phyloP scores from a whole-genome alignment of 805 yeast genomes.

The Maudiozyma saulgeensis region DNA sequence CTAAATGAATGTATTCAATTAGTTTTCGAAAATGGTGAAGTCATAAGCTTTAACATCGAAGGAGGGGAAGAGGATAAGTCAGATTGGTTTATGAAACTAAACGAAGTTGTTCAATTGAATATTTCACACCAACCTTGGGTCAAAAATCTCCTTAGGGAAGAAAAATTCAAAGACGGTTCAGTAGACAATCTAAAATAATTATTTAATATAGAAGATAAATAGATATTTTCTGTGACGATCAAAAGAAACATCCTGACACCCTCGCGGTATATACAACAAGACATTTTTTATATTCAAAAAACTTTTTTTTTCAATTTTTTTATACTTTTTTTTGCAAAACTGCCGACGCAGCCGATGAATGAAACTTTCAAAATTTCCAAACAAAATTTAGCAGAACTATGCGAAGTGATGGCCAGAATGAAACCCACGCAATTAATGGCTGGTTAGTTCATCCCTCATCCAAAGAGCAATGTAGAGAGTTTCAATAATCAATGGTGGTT shows the following conservation, averaged over 20 bases:
- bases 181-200: neutral
- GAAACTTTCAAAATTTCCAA: too few species aligned
- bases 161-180: neutral
- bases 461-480: too few species aligned
- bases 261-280: neutral
- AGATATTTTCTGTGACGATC: neutral
- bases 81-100: slow-evolving; percentile 56
- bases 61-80: slow-evolving; percentile 43
- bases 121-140: slow-evolving; percentile 58
- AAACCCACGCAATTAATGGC: too few species aligned
- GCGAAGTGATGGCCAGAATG: too few species aligned
- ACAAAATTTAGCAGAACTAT: too few species aligned
- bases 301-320: neutral
- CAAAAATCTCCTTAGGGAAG: slow-evolving; percentile 29
- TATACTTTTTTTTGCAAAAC: too few species aligned
- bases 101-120: slow-evolving; percentile 46
- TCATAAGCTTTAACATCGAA: slow-evolving; percentile 76
- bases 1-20: slow-evolving; percentile 68
- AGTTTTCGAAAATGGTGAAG: slow-evolving; percentile 68
- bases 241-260: neutral
- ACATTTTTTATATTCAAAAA: neutral
- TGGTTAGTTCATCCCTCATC: too few species aligned
- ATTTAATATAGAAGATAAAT: neutral
- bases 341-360: too few species aligned
- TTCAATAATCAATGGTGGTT: neutral